A percentile compares a stretch with the other conserved stretches of the same genome.
Conservation (phyloP, 1,139 yeast genomes). For the Pichia sp. region DNA sequence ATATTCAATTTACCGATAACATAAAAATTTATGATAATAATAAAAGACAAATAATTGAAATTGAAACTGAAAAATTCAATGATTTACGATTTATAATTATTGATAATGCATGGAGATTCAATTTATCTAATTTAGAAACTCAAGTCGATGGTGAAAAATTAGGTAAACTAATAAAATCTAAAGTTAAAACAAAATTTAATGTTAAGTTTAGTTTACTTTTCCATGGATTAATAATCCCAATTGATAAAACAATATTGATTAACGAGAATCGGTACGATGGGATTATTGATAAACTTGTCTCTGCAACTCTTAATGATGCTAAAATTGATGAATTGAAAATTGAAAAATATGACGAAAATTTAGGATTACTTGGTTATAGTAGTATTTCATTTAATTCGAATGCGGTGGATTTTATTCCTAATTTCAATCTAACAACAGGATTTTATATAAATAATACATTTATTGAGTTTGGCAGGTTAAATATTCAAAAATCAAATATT, state of each 20-base stretch:
- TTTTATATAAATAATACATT: not conserved
- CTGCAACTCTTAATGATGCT: not conserved
- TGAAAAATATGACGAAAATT: not conserved
- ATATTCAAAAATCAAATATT: not conserved
- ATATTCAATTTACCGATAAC: conserved; percentile 1
- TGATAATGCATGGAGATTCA: not conserved
- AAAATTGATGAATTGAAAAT: not conserved
- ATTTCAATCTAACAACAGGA: not conserved
- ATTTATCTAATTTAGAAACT: not conserved
- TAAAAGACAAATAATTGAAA: not conserved
- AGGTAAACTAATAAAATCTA: not conserved
- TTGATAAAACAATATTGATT: not conserved
- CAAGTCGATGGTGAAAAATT: not conserved
- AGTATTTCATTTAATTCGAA: not conserved
- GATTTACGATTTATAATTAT: not conserved
- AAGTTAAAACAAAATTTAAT: not conserved
- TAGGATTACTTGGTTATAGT: conserved; percentile 3
- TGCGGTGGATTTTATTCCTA: not conserved
- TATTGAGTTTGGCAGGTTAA: not conserved
- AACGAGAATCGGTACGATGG: not conserved
- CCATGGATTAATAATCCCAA: not conserved
- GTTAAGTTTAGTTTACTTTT: not conserved
- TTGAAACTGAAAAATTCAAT: not conserved
- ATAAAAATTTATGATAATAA: not conserved
- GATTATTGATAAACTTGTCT: not conserved